phyloP scores from a whole-genome alignment of 352 stramenopile species.

The Blastocystis sp. region DNA sequence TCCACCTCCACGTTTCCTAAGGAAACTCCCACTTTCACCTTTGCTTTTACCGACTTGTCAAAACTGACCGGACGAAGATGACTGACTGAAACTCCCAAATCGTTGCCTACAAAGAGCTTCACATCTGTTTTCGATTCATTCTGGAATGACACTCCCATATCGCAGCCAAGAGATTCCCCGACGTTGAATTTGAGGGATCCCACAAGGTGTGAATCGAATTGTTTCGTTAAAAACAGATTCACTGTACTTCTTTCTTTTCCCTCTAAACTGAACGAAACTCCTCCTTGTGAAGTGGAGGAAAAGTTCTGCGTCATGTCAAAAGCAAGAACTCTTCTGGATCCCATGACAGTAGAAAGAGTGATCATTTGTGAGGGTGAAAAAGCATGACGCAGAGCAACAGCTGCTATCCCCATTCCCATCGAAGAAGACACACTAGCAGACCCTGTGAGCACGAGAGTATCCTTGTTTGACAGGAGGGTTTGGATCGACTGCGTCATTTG shows the following conservation, averaged over 20 bases:
- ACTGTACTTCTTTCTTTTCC: neutral
- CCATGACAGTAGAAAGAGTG: neutral
- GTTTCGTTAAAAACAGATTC: neutral
- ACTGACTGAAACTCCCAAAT: neutral
- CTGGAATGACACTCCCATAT: neutral
- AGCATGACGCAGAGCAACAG: neutral
- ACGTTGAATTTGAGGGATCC: neutral
- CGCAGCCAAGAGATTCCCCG: neutral
- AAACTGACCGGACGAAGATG: neutral
- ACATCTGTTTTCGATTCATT: neutral
- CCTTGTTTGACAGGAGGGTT: neutral
- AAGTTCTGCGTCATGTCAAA: neutral
- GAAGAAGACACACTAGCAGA: neutral
- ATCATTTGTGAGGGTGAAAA: neutral
- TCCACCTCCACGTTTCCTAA: neutral
- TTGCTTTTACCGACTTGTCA: neutral
- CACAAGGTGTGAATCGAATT: neutral
- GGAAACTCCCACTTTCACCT: neutral
- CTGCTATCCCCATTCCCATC: neutral
- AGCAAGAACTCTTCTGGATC: neutral
- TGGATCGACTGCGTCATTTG: slow-evolving; percentile 5
- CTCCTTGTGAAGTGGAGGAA: neutral
- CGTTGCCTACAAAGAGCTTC: neutral
- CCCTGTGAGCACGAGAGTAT: neutral
- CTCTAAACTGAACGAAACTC: neutral